A percentile compares a stretch with the other conserved stretches of the same genome.
Evolutionary conservation across 768 basidiomycete species (phyloP).

Genomic region (Podaxis rugospora): DNA sequence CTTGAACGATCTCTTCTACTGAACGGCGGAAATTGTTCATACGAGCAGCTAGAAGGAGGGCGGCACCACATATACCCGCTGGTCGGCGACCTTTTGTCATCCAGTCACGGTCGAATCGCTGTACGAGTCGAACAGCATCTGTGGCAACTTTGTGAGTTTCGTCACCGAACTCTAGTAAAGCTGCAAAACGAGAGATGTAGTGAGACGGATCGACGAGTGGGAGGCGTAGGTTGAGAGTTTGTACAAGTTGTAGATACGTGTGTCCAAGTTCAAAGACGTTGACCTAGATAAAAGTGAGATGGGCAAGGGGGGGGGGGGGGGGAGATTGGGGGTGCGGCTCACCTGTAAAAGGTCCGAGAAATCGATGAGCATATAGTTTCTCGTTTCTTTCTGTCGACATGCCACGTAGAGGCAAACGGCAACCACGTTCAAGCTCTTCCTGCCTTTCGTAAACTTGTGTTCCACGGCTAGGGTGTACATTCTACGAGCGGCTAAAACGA

Average conservation of each 20-base stretch:
- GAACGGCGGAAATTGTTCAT: slow-evolving; percentile 98
- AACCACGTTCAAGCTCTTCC: slow-evolving; percentile 88
- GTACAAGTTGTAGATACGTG: slow-evolving; percentile 92
- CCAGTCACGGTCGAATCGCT: slow-evolving; percentile 95
- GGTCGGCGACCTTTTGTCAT: slow-evolving; percentile 94
- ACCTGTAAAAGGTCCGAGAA: slow-evolving; percentile 96
- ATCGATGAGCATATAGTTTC: slow-evolving; percentile 97
- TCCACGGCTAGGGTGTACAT: slow-evolving; percentile 93
- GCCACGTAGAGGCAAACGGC: slow-evolving; percentile 96
- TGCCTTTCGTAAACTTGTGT: slow-evolving; percentile 91
- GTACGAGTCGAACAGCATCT: slow-evolving; percentile 91
- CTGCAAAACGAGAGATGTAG: slow-evolving; percentile 93
- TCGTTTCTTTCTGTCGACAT: slow-evolving; percentile 85
- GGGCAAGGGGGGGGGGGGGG: neutral
- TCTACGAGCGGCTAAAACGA: slow-evolving; percentile 77
- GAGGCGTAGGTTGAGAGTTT: slow-evolving; percentile 76
- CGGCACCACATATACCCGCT: slow-evolving; percentile 96
- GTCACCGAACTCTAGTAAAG: slow-evolving; percentile 93
- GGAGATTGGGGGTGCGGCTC: slow-evolving; percentile 10
- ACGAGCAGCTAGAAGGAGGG: slow-evolving; percentile 88
- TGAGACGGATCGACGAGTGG: slow-evolving; percentile 94
- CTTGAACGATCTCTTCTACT: slow-evolving; percentile 94
- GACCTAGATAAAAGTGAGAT: slow-evolving; percentile 46
- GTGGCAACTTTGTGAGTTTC: slow-evolving; percentile 89
- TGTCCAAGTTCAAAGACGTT: slow-evolving; percentile 98